Evolutionary conservation across 2,329 filamentous ascomycete genomes (phyloP).

Genomic region (Eutypa lata): DNA sequence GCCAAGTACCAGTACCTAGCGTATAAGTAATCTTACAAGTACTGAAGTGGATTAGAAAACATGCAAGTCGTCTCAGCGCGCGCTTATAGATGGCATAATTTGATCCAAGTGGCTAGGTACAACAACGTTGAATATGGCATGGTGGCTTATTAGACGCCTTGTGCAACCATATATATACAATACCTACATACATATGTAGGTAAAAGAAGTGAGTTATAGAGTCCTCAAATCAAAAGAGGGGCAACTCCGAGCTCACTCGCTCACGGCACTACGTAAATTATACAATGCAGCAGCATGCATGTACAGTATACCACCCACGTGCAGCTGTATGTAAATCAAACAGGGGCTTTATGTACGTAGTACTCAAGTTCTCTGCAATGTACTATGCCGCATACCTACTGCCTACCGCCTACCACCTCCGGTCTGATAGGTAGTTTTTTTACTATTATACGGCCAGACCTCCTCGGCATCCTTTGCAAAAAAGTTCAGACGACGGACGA

Average conservation of each 20-base stretch:
- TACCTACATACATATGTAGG: too few relatives aligned
- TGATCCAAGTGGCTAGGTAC: background rate
- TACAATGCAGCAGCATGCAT: background rate
- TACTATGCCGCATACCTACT: too few relatives aligned
- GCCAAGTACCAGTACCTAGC: background rate
- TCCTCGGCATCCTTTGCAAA: too few relatives aligned
- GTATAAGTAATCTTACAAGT: too few relatives aligned
- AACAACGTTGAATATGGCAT: background rate
- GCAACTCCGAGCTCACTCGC: too few relatives aligned
- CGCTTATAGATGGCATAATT: background rate
- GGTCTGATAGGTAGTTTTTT: too few relatives aligned
- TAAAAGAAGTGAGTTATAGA: too few relatives aligned
- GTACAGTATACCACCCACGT: background rate
- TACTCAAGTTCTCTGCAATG: background rate
- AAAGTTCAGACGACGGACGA: background rate
- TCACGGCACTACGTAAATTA: too few relatives aligned
- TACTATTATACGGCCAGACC: too few relatives aligned
- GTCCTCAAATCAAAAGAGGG: too few relatives aligned
- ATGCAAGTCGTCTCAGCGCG: background rate
- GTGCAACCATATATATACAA: background rate
- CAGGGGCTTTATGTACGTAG: background rate
- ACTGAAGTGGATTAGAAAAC: too few relatives aligned
- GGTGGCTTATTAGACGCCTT: background rate
- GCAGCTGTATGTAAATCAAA: background rate
- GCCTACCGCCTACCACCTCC: too few relatives aligned